Percentiles rank a stretch among this genome's conserved stretches.
phyloP scores from a whole-genome alignment of 75 land plant species.

The Isoetes taiwanensis region DNA sequence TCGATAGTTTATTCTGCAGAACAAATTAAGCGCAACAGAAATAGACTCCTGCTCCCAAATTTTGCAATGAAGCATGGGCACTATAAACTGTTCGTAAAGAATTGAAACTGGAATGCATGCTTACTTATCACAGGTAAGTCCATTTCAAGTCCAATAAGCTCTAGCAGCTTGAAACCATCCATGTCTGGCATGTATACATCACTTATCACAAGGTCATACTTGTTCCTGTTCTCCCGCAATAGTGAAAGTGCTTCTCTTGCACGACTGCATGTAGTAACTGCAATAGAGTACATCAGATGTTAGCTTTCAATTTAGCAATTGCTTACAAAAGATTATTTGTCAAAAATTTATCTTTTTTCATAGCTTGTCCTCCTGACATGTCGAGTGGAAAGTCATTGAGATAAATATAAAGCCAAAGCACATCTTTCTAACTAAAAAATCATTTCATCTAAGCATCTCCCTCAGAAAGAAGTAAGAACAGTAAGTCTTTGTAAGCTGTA shows the following conservation, averaged over 20 bases:
- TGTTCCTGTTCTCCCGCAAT: constrained; percentile 38
- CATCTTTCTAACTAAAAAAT: not conserved
- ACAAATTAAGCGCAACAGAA: too few species aligned
- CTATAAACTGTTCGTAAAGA: too few species aligned
- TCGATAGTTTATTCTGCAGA: too few species aligned
- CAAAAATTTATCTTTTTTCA: too few species aligned
- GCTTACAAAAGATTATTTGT: too few species aligned
- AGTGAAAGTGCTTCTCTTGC: constrained; percentile 35
- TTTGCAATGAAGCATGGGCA: too few species aligned
- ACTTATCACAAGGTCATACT: constrained; percentile 48
- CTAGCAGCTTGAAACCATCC: constrained; percentile 63
- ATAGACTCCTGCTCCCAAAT: too few species aligned
- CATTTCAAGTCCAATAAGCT: constrained; percentile 63
- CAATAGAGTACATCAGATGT: constrained; percentile 1
- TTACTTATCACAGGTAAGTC: constrained; percentile 64
- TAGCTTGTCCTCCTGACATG: too few species aligned
- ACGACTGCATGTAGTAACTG: constrained; percentile 43
- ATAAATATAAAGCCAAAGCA: not conserved
- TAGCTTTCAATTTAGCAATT: too few species aligned
- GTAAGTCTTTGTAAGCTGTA: too few species aligned
- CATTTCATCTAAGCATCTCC: not conserved
- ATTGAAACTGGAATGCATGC: not conserved
- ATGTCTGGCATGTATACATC: constrained; percentile 75
- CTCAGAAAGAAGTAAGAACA: too few species aligned
- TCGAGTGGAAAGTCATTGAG: too few species aligned